Evolutionary conservation across 2,329 filamentous ascomycete genomes (phyloP), one percentile per base, ranked within the genome.

Genomic region (Penicillium sp.): DNA sequence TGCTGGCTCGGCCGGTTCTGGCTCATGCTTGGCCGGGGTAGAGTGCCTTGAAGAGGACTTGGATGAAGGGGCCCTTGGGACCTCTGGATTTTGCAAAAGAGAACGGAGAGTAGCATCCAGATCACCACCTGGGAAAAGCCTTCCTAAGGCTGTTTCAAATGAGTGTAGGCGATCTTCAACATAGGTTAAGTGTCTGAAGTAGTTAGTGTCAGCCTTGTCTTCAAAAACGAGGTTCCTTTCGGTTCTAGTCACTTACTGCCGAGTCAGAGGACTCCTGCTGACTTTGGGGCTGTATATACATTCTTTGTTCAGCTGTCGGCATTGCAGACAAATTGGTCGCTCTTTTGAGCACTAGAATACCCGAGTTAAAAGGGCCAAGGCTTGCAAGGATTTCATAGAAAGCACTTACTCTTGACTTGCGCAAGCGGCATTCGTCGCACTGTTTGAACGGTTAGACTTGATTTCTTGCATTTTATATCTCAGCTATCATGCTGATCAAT

Each of bases 251-350:
- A 67, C 72, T 66, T 63, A 76, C 72, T 75, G 73, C 55, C 75
- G 65, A 31, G 75, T 77, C 49, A 77, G 63, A 40, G 75, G 74
- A 49, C 74, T 77, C 45, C 75, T 66, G 40, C 68, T 68, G n/a
- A 75, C 61, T 60, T 75, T 76, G 2, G 73, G 73, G 51, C 75
- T 76, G 60, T 77, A 77, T 28, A 69, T 69, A 65, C 75, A 77
- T 56, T 73, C 67, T 56, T 73, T 74, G 51, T 69, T 68, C 49
- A 76, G 58, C 53, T 76, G 74, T 54, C 65, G 67, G 58, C 75
- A 77, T 64, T 73, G 69, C 33, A 69, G 57, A 56, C 75, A 77
- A 45, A 63, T 61, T 33, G 75, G 75, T 49, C 68, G 70, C 59
- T 75, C 73, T 64, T 76, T 77, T 14, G 74, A 75, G 57, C 74